A percentile compares a stretch with the other conserved stretches of the same genome.
Conservation (phyloP, 2,329 filamentous ascomycete species). For the Zalaria sp. region DNA sequence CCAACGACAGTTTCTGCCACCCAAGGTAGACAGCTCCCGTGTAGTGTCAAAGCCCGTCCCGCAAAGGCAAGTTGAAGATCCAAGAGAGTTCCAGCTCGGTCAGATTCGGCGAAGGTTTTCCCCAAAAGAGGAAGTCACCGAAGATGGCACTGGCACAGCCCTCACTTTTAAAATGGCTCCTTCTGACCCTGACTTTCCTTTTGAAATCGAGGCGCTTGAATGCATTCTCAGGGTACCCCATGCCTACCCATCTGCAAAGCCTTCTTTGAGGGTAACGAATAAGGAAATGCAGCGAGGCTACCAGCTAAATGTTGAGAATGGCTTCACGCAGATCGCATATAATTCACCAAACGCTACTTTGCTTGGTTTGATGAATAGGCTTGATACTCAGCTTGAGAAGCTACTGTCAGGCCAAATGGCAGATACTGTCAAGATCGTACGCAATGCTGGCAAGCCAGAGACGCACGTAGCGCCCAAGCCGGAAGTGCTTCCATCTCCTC, state of each 20-base stretch:
- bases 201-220: conserved; percentile 54
- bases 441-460: conserved; percentile 25
- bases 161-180: conserved; percentile 53
- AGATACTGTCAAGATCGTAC: conserved; percentile 57
- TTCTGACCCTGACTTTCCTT: conserved; percentile 74
- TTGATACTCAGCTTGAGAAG: conserved; percentile 59
- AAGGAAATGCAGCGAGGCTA: conserved; percentile 58
- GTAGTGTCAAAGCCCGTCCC: conserved; percentile 53
- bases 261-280: conserved; percentile 51
- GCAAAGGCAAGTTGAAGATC: conserved; percentile 48
- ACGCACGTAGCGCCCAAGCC: neutral
- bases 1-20: conserved; percentile 14
- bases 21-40: conserved; percentile 27
- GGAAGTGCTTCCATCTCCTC: neutral
- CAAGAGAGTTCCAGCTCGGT: conserved; percentile 58
- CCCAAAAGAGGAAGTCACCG: conserved; percentile 30
- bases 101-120: conserved; percentile 57
- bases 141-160: conserved; percentile 41
- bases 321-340: conserved; percentile 52
- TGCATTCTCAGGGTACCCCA: conserved; percentile 53
- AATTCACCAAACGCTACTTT: conserved; percentile 44
- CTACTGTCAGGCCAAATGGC: conserved; percentile 57
- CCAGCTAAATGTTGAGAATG: conserved; percentile 61
- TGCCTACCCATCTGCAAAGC: conserved; percentile 44
- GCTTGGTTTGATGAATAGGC: conserved; percentile 49